These are phyloP conservation scores for Aegilops longissima DNA, from an alignment of 176 grass and related monocot species.

Conservation along the genomic window DNA sequence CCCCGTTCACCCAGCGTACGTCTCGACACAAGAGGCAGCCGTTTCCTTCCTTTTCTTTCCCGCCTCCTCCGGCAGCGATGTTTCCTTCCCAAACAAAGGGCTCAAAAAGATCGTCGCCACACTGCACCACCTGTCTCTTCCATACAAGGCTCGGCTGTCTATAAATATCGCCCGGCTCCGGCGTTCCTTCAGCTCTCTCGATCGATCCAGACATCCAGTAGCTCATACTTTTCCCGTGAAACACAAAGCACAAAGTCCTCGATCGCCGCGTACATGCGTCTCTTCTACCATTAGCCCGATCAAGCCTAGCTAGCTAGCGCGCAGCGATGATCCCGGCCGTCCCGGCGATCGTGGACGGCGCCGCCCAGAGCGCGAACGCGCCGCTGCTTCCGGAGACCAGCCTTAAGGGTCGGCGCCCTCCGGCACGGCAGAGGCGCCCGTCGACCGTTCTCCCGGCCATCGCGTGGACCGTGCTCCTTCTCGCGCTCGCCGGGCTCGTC, in stretches of 20 bases:
- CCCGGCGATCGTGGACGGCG: conserved; percentile 27
- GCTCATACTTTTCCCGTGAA: background rate
- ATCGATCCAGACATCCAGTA: background rate
- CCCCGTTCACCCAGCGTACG: background rate
- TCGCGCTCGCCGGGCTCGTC: conserved; percentile 14
- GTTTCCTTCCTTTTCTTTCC: conserved; percentile 18
- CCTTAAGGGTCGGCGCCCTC: background rate
- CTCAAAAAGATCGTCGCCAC: background rate
- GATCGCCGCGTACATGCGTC: background rate
- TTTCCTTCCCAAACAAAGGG: conserved; percentile 4
- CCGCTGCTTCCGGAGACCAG: conserved; percentile 52
- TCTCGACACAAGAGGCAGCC: background rate
- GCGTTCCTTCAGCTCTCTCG: background rate
- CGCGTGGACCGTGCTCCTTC: conserved; percentile 26
- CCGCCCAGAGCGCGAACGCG: background rate
- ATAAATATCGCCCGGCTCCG: conserved; percentile 38
- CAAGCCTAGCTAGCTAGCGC: background rate
- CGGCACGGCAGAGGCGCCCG: background rate
- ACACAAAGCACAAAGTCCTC: background rate
- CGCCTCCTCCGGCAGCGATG: conserved; percentile 23
- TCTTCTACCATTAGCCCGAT: background rate
- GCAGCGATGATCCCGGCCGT: conserved; percentile 3
- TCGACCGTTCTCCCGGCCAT: conserved; percentile 31
- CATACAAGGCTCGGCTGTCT: conserved; percentile 7
- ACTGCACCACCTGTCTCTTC: conserved; percentile 4